A percentile compares a stretch with the other conserved stretches of the same genome.
Conservation (phyloP, 345 rosid genomes). For the Syzygium grande region DNA sequence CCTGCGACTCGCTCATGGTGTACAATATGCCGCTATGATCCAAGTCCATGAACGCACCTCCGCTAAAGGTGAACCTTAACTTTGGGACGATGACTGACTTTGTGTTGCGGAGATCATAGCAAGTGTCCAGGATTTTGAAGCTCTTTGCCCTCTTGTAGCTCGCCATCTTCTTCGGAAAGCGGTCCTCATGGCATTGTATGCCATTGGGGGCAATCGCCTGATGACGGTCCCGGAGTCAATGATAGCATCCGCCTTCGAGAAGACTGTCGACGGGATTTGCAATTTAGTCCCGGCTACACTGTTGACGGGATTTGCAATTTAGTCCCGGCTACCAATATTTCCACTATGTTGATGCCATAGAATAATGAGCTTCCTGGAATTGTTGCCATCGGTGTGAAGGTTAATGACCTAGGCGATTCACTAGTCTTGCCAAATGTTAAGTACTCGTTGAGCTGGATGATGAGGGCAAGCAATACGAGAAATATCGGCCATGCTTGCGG, state of each 20-base stretch:
- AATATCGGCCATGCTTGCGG: not conserved
- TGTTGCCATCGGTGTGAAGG: not conserved
- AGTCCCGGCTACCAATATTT: not conserved
- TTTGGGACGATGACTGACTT: slow-evolving; percentile 73
- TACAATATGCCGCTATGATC: not conserved
- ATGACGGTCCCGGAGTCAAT: slow-evolving; percentile 84
- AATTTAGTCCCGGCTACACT: not conserved
- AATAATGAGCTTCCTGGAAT: not conserved
- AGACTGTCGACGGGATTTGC: not conserved
- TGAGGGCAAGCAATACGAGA: not conserved
- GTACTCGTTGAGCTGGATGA: not conserved
- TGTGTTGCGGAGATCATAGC: slow-evolving; percentile 62
- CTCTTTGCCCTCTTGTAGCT: slow-evolving; percentile 40
- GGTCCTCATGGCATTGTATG: slow-evolving; percentile 55
- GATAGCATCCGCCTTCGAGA: slow-evolving; percentile 4
- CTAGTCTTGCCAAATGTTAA: not conserved
- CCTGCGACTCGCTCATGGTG: slow-evolving; percentile 59
- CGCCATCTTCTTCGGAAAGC: slow-evolving; percentile 49
- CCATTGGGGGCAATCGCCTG: slow-evolving; percentile 66
- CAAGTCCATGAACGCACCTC: slow-evolving; percentile 37
- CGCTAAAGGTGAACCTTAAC: slow-evolving; percentile 55
- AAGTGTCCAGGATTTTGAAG: slow-evolving; percentile 65
- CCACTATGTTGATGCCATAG: not conserved
- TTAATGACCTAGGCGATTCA: not conserved
- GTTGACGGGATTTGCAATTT: not conserved